Evolutionary conservation across 257 asterid genomes (phyloP), one percentile per base, ranked within the genome.

Genomic region (Avicennia marina): DNA sequence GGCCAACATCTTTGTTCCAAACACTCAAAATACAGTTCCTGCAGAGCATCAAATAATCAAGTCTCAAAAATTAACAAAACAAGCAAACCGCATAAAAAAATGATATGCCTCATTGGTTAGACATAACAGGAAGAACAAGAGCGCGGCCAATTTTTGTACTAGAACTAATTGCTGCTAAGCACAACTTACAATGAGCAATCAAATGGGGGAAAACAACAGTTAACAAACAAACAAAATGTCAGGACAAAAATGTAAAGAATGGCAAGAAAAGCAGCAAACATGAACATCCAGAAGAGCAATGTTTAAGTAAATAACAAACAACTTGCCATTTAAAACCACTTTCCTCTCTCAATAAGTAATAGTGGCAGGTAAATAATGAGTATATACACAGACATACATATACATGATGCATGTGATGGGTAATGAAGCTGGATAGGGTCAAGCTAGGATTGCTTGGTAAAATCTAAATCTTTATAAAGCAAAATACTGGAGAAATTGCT

Each of bases 1-100:
- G 94, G 62, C 81, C 80, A 48, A 93, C 86, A 72, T 93, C 97
- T 78, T 93, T 93, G 77, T 82, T 89, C 99, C 99, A 93, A 53
- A 86, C 78, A 74, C 86, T 79, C 74, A 93, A 74, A 67, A 93
- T 78, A 65, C 61, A 65, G 67, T 93, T 93, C 88, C 99, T 93
- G 89, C 74, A 78, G 46, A 74, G 46, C 62, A 62, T 32, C 26
- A 66, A 67, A 67, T 36, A 44, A 64, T 77, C 60, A 64, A 71
- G 58, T 21, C 60, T 49, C 56, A 56, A 42, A 13, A 34, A 70
- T 58, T 60, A 16, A 52, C 42, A 64, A 60, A 15, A 43, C 43
- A 39, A 41, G 25, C 39, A 4, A 29, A 29, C 4, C 8, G 34
- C 34, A 29, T 29, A 8, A 8, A 29, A 8, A 29, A 29, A 29